A percentile compares a stretch with the other conserved stretches of the same genome.
phyloP scores from a whole-genome alignment of 148 eudicot genomes.

The Linanthus parryae region DNA sequence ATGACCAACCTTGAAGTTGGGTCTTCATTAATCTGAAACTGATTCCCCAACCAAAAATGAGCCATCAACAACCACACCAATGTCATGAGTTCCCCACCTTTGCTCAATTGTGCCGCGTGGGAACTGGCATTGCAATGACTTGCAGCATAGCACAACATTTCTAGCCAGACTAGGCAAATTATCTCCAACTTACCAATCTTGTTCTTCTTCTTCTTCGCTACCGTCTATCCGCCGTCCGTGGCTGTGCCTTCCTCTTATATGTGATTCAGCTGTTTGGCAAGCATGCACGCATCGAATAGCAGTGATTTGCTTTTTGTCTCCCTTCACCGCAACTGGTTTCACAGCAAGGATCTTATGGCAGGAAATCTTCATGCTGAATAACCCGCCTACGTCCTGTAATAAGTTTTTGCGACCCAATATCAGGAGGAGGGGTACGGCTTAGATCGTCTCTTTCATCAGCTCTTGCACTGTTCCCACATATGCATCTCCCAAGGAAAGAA shows the following conservation, averaged over 20 bases:
- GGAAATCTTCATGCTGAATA: too few species aligned
- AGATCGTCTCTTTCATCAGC: too few species aligned
- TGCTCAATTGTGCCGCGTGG: conserved; percentile 40
- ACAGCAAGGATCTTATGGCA: too few species aligned
- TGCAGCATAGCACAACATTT: conserved; percentile 36
- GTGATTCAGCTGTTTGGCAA: background rate
- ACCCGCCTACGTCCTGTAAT: too few species aligned
- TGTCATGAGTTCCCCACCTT: conserved; percentile 45
- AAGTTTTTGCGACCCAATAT: too few species aligned
- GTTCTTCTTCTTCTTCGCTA: background rate
- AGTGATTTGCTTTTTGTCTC: conserved; percentile 22
- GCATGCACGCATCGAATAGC: conserved; percentile 8
- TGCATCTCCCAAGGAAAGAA: too few species aligned
- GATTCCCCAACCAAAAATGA: conserved; percentile 38
- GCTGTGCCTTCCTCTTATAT: too few species aligned
- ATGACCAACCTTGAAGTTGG: too few species aligned
- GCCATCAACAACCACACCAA: conserved; percentile 53
- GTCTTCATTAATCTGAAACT: conserved; percentile 41
- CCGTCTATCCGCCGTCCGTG: too few species aligned
- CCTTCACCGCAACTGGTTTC: conserved; percentile 9
- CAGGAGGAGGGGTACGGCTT: too few species aligned
- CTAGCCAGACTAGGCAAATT: conserved; percentile 28
- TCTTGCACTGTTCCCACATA: too few species aligned
- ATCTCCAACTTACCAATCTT: conserved; percentile 18
- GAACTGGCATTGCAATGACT: conserved; percentile 32